These are phyloP conservation scores for Austroboletus eburneus DNA, from an alignment of 768 basidiomycete genomes.

Conservation along the genomic window DNA sequence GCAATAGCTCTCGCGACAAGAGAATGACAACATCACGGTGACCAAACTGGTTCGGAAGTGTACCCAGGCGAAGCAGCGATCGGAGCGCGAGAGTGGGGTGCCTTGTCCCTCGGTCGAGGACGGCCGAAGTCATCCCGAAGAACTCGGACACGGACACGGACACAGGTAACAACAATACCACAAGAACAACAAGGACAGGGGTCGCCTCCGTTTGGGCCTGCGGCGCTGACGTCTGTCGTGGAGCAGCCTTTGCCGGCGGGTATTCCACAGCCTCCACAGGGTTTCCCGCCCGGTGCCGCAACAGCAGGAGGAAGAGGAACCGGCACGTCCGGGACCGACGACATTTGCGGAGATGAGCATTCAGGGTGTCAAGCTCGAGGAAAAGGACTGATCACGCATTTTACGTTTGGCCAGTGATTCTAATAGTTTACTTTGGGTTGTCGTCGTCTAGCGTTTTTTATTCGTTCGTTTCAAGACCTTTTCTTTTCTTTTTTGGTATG, in stretches of 20 bases:
- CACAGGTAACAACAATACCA: no score
- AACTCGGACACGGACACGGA: constrained; percentile 34
- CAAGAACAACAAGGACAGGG: no score
- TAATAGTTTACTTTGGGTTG: not conserved
- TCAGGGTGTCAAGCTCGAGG: constrained; percentile 68
- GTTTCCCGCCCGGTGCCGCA: no score
- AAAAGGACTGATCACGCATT: constrained; percentile 67
- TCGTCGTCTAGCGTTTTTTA: no score
- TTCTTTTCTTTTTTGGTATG: no score
- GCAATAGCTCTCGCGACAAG: constrained; percentile 64
- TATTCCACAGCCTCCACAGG: constrained; percentile 5
- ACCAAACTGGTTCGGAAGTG: constrained; percentile 77
- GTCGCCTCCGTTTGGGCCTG: no score
- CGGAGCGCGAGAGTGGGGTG: constrained; percentile 24
- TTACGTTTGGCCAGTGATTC: not conserved
- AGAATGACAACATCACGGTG: constrained; percentile 79
- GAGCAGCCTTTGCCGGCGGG: constrained; percentile 10
- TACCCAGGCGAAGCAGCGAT: constrained; percentile 65
- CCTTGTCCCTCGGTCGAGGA: constrained; percentile 29
- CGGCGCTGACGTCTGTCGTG: constrained; percentile 3
- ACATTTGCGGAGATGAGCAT: constrained; percentile 97
- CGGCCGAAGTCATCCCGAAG: constrained; percentile 47
- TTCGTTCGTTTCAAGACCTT: no score
- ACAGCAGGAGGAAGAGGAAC: no score
- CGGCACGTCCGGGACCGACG: constrained; percentile 42